These are phyloP conservation scores for Linnemannia exigua DNA, from an alignment of 192 early-diverging fungal genomes.

Conservation along the genomic window DNA sequence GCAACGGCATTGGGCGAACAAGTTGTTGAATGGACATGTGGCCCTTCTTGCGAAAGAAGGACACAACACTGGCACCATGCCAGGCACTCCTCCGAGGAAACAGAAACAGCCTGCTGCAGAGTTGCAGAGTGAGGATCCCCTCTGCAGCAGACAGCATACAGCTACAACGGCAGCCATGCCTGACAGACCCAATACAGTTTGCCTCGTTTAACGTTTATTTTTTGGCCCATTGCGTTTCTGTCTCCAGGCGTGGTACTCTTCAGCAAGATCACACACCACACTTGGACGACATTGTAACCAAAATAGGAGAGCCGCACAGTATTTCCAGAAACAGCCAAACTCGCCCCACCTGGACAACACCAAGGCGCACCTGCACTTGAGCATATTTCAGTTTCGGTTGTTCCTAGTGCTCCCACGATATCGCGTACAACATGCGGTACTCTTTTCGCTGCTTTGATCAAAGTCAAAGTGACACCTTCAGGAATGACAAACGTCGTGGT, in stretches of 20 bases:
- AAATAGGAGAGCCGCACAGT: background rate
- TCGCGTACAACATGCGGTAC: too few relatives aligned
- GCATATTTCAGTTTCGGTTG: too few relatives aligned
- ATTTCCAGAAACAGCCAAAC: background rate
- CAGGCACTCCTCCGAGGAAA: background rate
- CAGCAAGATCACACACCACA: background rate
- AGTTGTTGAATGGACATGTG: too few relatives aligned
- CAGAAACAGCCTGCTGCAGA: background rate
- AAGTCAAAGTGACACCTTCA: background rate
- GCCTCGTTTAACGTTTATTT: background rate
- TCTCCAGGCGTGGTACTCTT: background rate
- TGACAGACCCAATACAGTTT: too few relatives aligned
- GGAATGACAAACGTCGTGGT: background rate
- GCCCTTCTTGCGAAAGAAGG: too few relatives aligned
- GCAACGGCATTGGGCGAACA: too few relatives aligned
- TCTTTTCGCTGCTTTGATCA: background rate
- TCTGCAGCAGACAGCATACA: background rate
- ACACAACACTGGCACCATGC: background rate
- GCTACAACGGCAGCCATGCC: too few relatives aligned
- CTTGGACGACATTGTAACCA: background rate
- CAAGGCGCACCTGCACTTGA: too few relatives aligned
- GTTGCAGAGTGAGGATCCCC: background rate
- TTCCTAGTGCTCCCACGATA: too few relatives aligned
- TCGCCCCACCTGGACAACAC: background rate
- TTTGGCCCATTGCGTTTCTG: too few relatives aligned